Conservation (phyloP, 140 eudicot species). For the Flaveria floridana region DNA sequence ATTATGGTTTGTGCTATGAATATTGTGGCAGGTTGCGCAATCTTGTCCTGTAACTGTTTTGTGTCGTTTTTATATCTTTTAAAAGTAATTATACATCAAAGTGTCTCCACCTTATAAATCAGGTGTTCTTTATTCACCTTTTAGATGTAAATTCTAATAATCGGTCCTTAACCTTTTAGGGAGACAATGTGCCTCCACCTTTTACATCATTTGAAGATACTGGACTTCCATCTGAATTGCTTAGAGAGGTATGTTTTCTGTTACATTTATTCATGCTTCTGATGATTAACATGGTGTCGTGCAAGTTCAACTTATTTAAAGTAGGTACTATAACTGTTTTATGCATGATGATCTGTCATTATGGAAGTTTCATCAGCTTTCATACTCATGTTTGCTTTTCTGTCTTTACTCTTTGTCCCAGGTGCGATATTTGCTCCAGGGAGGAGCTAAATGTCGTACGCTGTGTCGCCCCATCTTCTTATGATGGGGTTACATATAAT, state of each 20-base stretch:
- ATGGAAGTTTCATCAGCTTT: slow-evolving; percentile 52
- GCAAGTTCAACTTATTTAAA: slow-evolving; percentile 27
- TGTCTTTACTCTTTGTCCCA: slow-evolving; percentile 59
- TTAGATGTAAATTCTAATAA: slow-evolving; percentile 14
- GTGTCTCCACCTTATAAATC: too few relatives aligned
- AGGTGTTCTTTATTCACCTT: too few relatives aligned
- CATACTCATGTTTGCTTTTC: slow-evolving; percentile 64
- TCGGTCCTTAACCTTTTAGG: slow-evolving; percentile 40
- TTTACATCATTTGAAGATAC: slow-evolving; percentile 79
- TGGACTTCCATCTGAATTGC: slow-evolving; percentile 82
- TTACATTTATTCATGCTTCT: slow-evolving; percentile 25
- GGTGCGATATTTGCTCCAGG: slow-evolving; percentile 99
- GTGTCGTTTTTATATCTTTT: not conserved
- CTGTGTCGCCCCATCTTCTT: slow-evolving; percentile 63
- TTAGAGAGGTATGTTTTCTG: slow-evolving; percentile 76
- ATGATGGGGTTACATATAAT: slow-evolving; percentile 55
- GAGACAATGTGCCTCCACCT: slow-evolving; percentile 78
- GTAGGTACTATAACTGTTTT: slow-evolving; percentile 24
- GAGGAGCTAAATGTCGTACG: slow-evolving; percentile 99
- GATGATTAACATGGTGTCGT: slow-evolving; percentile 27
- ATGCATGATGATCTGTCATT: slow-evolving; percentile 37
- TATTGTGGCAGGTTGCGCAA: not conserved
- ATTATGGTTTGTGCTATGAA: not conserved
- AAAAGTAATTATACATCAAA: not conserved
- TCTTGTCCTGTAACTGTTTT: too few relatives aligned